Base-by-base conservation (phyloP, 2,329 filamentous ascomycete genomes). In the Paecilomyces variotii region DNA sequence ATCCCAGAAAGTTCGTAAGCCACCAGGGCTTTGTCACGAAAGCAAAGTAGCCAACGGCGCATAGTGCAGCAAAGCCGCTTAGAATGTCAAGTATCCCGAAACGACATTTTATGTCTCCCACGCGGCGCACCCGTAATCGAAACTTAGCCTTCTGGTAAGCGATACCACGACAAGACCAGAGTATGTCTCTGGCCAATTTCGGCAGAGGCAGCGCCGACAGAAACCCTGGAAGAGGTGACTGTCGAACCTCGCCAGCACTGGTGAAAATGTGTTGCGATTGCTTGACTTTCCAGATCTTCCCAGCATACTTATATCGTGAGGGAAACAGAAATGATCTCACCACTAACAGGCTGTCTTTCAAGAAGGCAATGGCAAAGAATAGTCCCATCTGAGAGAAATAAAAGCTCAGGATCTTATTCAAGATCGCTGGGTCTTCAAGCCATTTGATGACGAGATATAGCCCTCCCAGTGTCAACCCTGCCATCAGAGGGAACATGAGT, bases 401-500 rank as follows among this genome's bases (percentile, higher is more conserved):
- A 68, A 83, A 85, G 45, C 89, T 87, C 25, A 97, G 78, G 45
- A 95, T 83, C 73, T 87, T 89, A 77, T 93, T 97, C 67, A 97
- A 76, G 25, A 95, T 78, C 10, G 86, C 80, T 0, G 91, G 87
- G 67, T 96, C 90, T 63, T 93, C 81, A 57, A 97, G 83, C 83
- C 88, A 94, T 72, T 95, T 91, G 70, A 97, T 91, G 60, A 96
- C 79, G 66, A 92, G 87, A 77, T 97, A 97, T 11, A 97, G 80
- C 4, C 85, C 85, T 50, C 86, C 81, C 7, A 97, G 83, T 1
- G 87, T 85, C 9, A 79, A 68, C 1, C 86, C 90, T 4, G 91
- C 92, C 57, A 91, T 79, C 32, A 97, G 65, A 1, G 93, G 94
- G 62, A 97, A 89, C 66, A 95, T 73, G 64, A 97, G 84, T 54